Conservation (phyloP, 176 grass and related monocot species). For the Oropetium thomaeum region DNA sequence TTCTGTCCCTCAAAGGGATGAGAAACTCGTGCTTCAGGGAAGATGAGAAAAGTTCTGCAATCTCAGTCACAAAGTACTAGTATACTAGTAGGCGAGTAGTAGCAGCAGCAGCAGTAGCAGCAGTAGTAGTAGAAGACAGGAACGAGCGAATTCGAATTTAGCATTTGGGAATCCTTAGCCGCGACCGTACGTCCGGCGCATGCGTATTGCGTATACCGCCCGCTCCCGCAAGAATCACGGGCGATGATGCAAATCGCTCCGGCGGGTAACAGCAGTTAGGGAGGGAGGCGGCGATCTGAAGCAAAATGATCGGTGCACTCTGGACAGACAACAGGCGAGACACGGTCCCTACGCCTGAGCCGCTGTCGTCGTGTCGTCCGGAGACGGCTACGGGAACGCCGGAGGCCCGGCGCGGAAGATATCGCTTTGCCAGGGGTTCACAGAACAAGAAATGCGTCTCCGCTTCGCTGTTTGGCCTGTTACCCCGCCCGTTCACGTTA, state of each 20-base stretch:
- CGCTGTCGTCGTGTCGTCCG: slow-evolving; percentile 7
- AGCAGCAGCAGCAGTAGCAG: too few relatives aligned
- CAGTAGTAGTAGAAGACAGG: too few relatives aligned
- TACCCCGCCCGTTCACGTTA: too few relatives aligned
- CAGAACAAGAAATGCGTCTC: background rate
- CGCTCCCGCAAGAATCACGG: background rate
- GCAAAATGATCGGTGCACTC: background rate
- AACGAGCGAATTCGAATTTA: background rate
- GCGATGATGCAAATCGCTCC: too few relatives aligned
- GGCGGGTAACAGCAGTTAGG: slow-evolving; percentile 22
- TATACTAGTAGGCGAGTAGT: too few relatives aligned
- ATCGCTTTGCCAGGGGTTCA: background rate
- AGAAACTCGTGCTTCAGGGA: background rate
- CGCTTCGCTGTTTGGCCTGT: background rate
- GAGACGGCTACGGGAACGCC: background rate
- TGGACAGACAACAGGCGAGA: background rate
- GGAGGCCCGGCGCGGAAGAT: background rate
- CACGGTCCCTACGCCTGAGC: slow-evolving; percentile 1
- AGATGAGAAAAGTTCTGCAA: background rate
- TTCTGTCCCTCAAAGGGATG: too few relatives aligned
- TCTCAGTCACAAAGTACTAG: too few relatives aligned
- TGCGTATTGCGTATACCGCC: too few relatives aligned
- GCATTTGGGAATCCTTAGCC: background rate
- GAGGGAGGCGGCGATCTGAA: background rate
- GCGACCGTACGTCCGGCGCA: background rate